Evolutionary conservation across 2,329 filamentous ascomycete genomes (phyloP).

Genomic region (Aspergillus quadricinctus): DNA sequence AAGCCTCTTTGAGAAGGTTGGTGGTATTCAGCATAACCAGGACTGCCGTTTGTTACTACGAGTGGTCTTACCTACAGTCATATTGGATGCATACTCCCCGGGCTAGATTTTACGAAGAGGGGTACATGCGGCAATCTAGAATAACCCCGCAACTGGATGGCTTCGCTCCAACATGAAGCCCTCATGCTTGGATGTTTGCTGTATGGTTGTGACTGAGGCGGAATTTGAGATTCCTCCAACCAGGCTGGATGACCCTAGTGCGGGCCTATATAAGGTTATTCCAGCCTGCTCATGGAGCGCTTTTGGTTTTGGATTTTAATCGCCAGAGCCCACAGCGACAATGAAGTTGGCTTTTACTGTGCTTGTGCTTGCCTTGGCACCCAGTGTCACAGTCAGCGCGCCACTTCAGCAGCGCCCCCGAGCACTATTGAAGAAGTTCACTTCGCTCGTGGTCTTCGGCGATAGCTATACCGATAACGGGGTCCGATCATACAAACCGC

Average conservation of each 20-base stretch:
- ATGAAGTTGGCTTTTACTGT: not conserved
- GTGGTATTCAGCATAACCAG: too few relatives aligned
- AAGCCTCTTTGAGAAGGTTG: too few relatives aligned
- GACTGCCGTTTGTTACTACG: too few relatives aligned
- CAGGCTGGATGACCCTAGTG: not conserved
- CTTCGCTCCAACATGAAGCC: not conserved
- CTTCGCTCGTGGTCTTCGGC: constrained; percentile 65
- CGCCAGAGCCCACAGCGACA: not conserved
- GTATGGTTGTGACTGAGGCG: not conserved
- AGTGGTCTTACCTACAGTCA: too few relatives aligned
- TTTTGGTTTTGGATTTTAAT: not conserved
- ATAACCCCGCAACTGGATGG: not conserved
- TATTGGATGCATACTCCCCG: too few relatives aligned
- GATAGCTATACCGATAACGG: constrained; percentile 72
- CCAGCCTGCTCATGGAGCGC: too few relatives aligned
- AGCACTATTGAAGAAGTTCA: constrained; percentile 40
- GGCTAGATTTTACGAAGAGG: not conserved
- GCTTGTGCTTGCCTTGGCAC: not conserved
- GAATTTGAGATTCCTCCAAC: not conserved
- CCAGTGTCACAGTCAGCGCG: not conserved
- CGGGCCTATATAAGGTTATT: not conserved
- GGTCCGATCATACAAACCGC: not conserved
- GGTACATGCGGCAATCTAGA: not conserved
- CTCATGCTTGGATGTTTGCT: not conserved
- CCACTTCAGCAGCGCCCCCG: not conserved